Evolutionary conservation across 2,329 filamentous ascomycete genomes (phyloP).

Genomic region (Talaromyces pinophilus): DNA sequence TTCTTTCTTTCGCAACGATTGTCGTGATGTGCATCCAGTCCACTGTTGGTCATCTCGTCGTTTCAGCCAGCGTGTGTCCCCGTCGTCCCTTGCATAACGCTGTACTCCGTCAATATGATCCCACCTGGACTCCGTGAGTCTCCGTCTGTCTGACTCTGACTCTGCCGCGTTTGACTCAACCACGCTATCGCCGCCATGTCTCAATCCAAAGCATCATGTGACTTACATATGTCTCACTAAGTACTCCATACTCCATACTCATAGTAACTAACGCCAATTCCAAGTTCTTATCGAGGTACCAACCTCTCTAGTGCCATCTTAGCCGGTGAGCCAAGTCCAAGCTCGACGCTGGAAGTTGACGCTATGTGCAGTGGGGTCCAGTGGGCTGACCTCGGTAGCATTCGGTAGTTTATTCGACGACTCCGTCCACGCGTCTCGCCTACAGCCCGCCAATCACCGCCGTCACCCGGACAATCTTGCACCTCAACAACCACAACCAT

Average conservation of each 20-base stretch:
- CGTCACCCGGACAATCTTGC: slow-evolving; percentile 1
- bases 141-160: background rate
- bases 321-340: background rate
- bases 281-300: background rate
- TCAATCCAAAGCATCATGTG: slow-evolving; percentile 4
- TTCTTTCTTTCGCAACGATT: background rate
- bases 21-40: background rate
- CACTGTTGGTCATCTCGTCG: background rate
- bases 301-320: background rate
- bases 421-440: background rate
- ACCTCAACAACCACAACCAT: background rate
- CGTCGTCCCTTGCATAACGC: background rate
- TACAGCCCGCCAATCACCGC: background rate
- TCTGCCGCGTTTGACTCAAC: slow-evolving; percentile 2
- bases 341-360: background rate
- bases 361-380: background rate
- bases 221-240: background rate
- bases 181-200: slow-evolving; percentile 5
- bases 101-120: background rate
- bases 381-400: slow-evolving; percentile 1
- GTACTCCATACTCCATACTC: background rate
- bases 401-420: background rate
- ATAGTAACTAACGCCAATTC: background rate
- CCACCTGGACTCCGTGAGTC: background rate
- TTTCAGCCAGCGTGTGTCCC: background rate